Base-by-base conservation (phyloP, 768 basidiomycete genomes). In the Floccularia luteovirens region DNA sequence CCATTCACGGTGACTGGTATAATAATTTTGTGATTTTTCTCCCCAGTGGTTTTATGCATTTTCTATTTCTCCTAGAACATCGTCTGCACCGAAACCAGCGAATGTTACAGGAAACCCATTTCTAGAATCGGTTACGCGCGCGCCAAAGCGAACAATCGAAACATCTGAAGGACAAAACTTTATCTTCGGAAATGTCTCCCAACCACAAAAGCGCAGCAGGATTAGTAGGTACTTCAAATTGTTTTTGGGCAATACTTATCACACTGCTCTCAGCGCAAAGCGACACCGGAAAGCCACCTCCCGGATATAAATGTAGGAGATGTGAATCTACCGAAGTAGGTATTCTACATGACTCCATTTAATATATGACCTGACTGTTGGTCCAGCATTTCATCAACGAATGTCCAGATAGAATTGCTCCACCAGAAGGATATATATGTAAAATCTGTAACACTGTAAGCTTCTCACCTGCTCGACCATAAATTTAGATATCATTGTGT, bases 11-110 rank as follows among this genome's bases (percentile, higher is more conserved):
- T 17, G 32, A 8, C 39, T 31, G 20, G 19, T 31, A 17, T 47
- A 28, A 32, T 10, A 39, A 36, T 35, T 23, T 20, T 24, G 28
- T 43, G 38, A 25, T 36, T 30, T 36, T 34, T 42, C 42, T 28
- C 47, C 46, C 25, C 49, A 97, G 93, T 97, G 90, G 85, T 97
- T 96, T 63, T 99, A 99, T 62, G 96, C 96, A 2, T 98, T 97
- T 60, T 81, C 77, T 19, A 86, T 99, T 38, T 61, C 75, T 0
- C 79, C 89, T 2, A 66, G 69, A 31, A 57, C 64, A 17, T 50
- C 66, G 19, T 59, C 55, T 8, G 58, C 62, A 12, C 53, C 65
- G 5, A 50, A 55, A 11, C 55, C 67, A 14, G 52, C 70, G 1
- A 88, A 90, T 51, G 60, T 70, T 1, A 86, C 87, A 0, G 65